Conservation (phyloP, 192 early-diverging fungal genomes). For the Gaertneriomyces semiglobifer region DNA sequence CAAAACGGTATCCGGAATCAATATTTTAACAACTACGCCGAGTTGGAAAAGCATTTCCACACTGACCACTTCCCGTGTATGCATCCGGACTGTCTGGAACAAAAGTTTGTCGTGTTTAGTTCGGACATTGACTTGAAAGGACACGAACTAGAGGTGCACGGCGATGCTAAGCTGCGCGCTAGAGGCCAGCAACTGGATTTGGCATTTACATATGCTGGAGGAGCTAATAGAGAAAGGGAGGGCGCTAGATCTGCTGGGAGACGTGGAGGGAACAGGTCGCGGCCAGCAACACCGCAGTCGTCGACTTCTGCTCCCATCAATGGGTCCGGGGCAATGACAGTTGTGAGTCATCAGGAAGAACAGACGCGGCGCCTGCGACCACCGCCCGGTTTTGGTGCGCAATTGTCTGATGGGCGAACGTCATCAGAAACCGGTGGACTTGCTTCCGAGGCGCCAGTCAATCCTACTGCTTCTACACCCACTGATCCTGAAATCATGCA, state of each 20-base stretch:
- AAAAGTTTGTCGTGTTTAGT: conserved; percentile 95
- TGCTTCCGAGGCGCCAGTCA: conserved; percentile 10
- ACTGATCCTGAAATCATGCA: conserved; percentile 33
- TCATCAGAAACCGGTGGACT: conserved; percentile 5
- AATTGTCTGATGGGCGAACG: conserved; percentile 27
- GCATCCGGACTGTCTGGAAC: conserved; percentile 77
- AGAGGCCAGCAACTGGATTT: conserved; percentile 42
- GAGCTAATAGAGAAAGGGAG: conserved; percentile 27
- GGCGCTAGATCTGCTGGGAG: no score
- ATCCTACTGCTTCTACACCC: conserved; percentile 11
- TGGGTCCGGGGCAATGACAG: neutral
- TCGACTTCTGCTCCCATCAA: no score
- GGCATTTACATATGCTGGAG: conserved; percentile 42
- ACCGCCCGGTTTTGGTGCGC: conserved; percentile 46
- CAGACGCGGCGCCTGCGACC: conserved; percentile 24
- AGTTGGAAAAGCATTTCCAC: conserved; percentile 75
- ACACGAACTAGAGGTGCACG: conserved; percentile 64
- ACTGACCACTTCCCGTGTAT: conserved; percentile 78
- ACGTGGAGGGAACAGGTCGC: no score
- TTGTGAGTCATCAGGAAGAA: conserved; percentile 1
- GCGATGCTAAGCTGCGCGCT: conserved; percentile 13
- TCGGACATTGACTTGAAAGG: conserved; percentile 86
- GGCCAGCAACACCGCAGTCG: no score
- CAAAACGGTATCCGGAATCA: conserved; percentile 70
- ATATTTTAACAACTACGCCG: conserved; percentile 81